Base-by-base conservation (phyloP, 2,329 filamentous ascomycete genomes). In the Fusarium tanahbumbuense region DNA sequence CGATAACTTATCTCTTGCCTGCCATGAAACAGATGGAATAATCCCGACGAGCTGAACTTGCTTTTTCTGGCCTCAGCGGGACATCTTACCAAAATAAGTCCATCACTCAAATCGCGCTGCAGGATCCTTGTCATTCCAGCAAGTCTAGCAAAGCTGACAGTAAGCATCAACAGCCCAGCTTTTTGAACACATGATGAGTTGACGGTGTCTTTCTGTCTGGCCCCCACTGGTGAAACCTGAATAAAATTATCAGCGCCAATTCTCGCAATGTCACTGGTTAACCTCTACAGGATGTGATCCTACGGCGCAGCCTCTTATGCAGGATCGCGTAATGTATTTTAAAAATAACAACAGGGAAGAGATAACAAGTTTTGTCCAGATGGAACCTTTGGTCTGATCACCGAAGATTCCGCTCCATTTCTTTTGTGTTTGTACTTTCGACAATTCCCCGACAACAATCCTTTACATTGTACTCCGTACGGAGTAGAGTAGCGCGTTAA, bases 1-100 rank as follows among this genome's bases (percentile, higher is more conserved):
- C 44, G 34, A 37, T 37, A 4, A 28, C 13, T 28, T 46, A 15
- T 41, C 13, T 40, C 16, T 18, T 41, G 32, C 32, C 23, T 52
- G 49, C 23, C 18, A 10, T 27, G 7, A 27, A 52, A 52, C 32
- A 40, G 23, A 52, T 13, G 49, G 18, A 52, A 52, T 52, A 52
- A 27, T 8, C 18, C 32, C 48, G 23, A 52, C 13, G 8, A 41
- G 8, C 25, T 25, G 23, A 25, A 25, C 13, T 52, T 52, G 27
- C 49, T 41, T 52, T 52, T 52, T 18, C 16, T 27, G 49, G 18
- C 18, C 40, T 41, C 25, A 20, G 10, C 32, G 32, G 49, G 41
- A 27, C 23, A 52, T 22, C 32, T 41, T 8, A 9, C 27, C 49
- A 15, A 4, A 30, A 15, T 30, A 30, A 30, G 12, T 22, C 49